Conservation (phyloP, 1,284 basidiomycete species). For the Sanguinoderma infundibulare region DNA sequence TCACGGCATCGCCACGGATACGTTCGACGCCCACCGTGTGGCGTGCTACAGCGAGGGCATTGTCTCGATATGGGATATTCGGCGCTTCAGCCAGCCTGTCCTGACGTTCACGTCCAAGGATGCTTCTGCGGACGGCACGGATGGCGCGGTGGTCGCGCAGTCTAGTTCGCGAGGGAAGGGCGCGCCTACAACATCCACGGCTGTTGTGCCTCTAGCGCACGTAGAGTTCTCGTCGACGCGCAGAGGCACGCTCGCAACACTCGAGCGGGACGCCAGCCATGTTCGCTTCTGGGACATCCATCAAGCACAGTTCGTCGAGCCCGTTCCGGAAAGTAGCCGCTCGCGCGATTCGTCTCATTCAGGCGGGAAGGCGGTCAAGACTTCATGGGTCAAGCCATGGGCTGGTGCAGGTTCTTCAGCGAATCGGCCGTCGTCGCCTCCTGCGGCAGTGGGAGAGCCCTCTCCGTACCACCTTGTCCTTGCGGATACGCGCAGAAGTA, state of each 20-base stretch:
- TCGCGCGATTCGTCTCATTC: constrained; percentile 47
- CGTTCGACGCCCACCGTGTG: constrained; percentile 69
- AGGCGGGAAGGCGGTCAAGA: constrained; percentile 36
- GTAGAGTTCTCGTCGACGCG: constrained; percentile 74
- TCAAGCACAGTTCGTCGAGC: constrained; percentile 43
- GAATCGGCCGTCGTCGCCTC: constrained; percentile 17
- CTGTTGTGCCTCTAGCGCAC: constrained; percentile 33
- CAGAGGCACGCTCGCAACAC: constrained; percentile 67
- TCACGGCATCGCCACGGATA: constrained; percentile 70
- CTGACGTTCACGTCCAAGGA: constrained; percentile 77
- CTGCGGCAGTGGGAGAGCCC: constrained; percentile 24
- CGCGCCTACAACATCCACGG: constrained; percentile 2
- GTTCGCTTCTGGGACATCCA: constrained; percentile 79
- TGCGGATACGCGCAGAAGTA: constrained; percentile 68
- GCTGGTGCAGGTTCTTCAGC: constrained; percentile 35
- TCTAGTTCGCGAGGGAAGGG: constrained; percentile 40
- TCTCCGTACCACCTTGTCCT: constrained; percentile 50
- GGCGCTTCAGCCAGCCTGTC: constrained; percentile 61
- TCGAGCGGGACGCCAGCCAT: constrained; percentile 65
- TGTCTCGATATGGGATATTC: constrained; percentile 75
- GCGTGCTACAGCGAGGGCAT: constrained; percentile 71
- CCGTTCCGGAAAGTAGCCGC: constrained; percentile 35
- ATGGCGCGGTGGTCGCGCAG: background rate
- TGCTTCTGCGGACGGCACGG: constrained; percentile 67
- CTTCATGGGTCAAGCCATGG: constrained; percentile 72